phyloP scores from a whole-genome alignment of 495 filamentous ascomycete species.

The Aspergillus conjunctus region DNA sequence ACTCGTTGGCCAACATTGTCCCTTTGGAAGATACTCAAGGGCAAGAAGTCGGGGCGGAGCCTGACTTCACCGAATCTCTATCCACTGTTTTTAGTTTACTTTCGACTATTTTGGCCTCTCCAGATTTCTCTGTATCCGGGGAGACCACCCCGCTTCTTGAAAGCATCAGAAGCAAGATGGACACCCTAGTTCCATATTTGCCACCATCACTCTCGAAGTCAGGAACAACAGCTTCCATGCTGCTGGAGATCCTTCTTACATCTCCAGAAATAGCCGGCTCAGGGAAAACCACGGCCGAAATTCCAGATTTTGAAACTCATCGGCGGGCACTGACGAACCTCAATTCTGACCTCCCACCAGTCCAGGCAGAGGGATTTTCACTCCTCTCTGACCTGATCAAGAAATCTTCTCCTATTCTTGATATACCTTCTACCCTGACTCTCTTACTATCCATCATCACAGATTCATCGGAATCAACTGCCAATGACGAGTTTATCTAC shows the following conservation, averaged over 20 bases:
- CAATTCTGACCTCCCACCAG: constrained; percentile 72
- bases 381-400: constrained; percentile 66
- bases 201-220: constrained; percentile 40
- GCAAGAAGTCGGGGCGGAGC: constrained; percentile 28
- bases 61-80: constrained; percentile 54
- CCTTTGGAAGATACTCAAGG: constrained; percentile 19
- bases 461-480: constrained; percentile 44
- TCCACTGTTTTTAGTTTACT: constrained; percentile 66
- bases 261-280: constrained; percentile 54
- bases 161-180: constrained; percentile 52
- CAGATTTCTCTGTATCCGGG: constrained; percentile 57
- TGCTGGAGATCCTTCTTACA: constrained; percentile 58
- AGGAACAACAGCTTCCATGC: constrained; percentile 56
- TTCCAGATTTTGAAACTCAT: constrained; percentile 70
- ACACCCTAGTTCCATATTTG: constrained; percentile 47
- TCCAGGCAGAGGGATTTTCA: constrained; percentile 76
- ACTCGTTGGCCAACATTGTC: constrained; percentile 43
- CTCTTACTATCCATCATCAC: constrained; percentile 67
- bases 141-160: constrained; percentile 48
- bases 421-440: constrained; percentile 67
- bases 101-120: constrained; percentile 64
- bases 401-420: constrained; percentile 63
- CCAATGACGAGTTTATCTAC: constrained; percentile 73
- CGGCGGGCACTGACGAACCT: constrained; percentile 72
- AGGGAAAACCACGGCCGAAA: constrained; percentile 41